These are phyloP conservation scores for Teratosphaeria epicoccoides DNA, from an alignment of 2,329 filamentous ascomycete species.

Conservation along the genomic window DNA sequence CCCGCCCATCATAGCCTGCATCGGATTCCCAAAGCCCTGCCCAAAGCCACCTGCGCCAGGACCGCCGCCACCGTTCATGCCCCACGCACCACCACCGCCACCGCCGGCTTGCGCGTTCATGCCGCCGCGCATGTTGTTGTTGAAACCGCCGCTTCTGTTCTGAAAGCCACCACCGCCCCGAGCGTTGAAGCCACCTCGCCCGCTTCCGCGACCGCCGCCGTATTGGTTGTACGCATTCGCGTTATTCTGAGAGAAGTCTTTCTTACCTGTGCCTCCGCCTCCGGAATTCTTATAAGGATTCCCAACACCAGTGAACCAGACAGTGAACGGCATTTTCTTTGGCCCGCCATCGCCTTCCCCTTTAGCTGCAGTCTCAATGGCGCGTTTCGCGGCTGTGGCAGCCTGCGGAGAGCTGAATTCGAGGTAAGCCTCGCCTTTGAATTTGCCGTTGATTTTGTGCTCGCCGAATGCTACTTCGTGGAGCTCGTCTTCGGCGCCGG, in stretches of 20 bases:
- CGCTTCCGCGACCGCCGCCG: conserved; percentile 27
- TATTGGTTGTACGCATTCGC: conserved; percentile 27
- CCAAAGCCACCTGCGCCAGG: conserved; percentile 3
- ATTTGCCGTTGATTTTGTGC: conserved; percentile 98
- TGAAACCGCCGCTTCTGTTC: conserved; percentile 6
- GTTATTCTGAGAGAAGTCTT: conserved; percentile 4
- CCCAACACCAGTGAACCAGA: conserved; percentile 12
- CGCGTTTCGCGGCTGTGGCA: conserved; percentile 72
- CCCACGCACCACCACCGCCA: not conserved
- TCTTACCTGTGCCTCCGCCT: conserved; percentile 26
- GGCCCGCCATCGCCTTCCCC: conserved; percentile 11
- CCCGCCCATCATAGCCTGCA: conserved; percentile 11
- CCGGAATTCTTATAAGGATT: conserved; percentile 85
- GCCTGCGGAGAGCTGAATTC: conserved; percentile 77
- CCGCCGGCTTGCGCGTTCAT: conserved; percentile 5
- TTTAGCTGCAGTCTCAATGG: conserved; percentile 39
- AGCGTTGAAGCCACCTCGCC: conserved; percentile 19
- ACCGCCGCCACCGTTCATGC: not conserved
- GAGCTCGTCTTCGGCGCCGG: conserved; percentile 71
- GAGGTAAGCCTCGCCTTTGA: conserved; percentile 82
- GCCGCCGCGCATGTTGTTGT: conserved; percentile 4
- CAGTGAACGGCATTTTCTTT: conserved; percentile 10
- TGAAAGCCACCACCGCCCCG: conserved; percentile 7
- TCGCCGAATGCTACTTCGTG: conserved; percentile 95
- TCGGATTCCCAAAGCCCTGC: conserved; percentile 3